Conservation (phyloP, 306 rosid species). For the Trifolium dubium region DNA sequence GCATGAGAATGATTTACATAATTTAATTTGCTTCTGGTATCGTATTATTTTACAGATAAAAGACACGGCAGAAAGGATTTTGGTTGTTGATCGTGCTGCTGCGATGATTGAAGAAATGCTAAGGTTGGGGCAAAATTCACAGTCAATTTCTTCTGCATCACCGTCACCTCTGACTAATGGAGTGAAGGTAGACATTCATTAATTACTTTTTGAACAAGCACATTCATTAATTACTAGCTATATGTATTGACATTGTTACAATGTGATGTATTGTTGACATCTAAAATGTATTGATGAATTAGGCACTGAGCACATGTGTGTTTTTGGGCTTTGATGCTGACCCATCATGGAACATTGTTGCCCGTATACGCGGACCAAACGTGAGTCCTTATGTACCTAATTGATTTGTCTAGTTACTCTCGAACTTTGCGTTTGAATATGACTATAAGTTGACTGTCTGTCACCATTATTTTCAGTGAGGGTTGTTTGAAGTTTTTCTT, state of each 20-base stretch:
- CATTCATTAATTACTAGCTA: constrained; percentile 29
- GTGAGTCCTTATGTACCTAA: constrained; percentile 56
- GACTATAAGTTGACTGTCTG: constrained; percentile 18
- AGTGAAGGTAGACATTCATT: constrained; percentile 55
- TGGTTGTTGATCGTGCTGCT: constrained; percentile 92
- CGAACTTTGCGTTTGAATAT: constrained; percentile 24
- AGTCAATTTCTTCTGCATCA: constrained; percentile 46
- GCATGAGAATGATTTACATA: not conserved
- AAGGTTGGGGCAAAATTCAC: constrained; percentile 62
- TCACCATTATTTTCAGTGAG: constrained; percentile 9
- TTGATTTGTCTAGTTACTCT: constrained; percentile 34
- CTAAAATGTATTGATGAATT: constrained; percentile 36
- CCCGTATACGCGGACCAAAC: constrained; percentile 93
- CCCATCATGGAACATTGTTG: constrained; percentile 76
- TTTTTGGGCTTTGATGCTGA: constrained; percentile 89
- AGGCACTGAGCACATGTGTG: constrained; percentile 65
- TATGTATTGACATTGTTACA: not conserved
- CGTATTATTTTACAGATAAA: constrained; percentile 62
- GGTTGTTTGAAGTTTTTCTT: constrained; percentile 32
- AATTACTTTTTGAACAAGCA: not conserved
- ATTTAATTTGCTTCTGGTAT: constrained; percentile 41
- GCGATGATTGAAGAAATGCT: constrained; percentile 95
- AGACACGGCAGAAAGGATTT: constrained; percentile 84
- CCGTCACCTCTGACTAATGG: constrained; percentile 54
- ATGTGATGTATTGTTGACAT: constrained; percentile 40